phyloP scores from a whole-genome alignment of 306 rosid genomes.

The Sechiopsis laciniata region DNA sequence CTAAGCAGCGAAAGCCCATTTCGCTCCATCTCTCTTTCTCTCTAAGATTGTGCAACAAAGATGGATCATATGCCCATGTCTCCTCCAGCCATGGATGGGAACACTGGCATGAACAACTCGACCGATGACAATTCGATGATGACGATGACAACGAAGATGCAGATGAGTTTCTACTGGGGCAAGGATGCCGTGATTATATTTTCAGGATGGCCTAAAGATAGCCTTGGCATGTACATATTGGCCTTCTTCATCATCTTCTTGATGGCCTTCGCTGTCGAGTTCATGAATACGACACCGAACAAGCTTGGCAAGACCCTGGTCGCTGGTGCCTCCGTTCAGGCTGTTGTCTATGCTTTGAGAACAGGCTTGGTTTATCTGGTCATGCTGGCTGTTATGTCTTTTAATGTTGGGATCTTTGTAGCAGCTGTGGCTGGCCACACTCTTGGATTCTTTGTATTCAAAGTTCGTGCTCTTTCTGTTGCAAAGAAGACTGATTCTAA shows the following conservation, averaged over 20 bases:
- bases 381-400: constrained; percentile 76
- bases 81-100: constrained; percentile 21
- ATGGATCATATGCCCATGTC: constrained; percentile 28
- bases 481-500: constrained; percentile 17
- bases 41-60: background rate
- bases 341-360: constrained; percentile 33
- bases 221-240: constrained; percentile 46
- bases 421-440: constrained; percentile 61
- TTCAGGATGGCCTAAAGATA: constrained; percentile 51
- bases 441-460: constrained; percentile 48
- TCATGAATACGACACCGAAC: constrained; percentile 31
- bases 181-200: constrained; percentile 49
- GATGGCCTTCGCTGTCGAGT: constrained; percentile 39
- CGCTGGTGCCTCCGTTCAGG: constrained; percentile 23
- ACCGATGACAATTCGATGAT: constrained; percentile 15
- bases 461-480: constrained; percentile 29
- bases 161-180: constrained; percentile 68
- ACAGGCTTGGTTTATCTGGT: constrained; percentile 45
- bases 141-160: constrained; percentile 24
- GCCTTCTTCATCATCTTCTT: constrained; percentile 48
- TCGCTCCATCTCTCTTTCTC: constrained; percentile 13
- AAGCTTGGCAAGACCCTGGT: constrained; percentile 24
- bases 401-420: constrained; percentile 56
- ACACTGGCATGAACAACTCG: constrained; percentile 12
- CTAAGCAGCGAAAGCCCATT: background rate